Base-by-base conservation (phyloP, 164 flowering plant species). In the Magnolia changhungtana region DNA sequence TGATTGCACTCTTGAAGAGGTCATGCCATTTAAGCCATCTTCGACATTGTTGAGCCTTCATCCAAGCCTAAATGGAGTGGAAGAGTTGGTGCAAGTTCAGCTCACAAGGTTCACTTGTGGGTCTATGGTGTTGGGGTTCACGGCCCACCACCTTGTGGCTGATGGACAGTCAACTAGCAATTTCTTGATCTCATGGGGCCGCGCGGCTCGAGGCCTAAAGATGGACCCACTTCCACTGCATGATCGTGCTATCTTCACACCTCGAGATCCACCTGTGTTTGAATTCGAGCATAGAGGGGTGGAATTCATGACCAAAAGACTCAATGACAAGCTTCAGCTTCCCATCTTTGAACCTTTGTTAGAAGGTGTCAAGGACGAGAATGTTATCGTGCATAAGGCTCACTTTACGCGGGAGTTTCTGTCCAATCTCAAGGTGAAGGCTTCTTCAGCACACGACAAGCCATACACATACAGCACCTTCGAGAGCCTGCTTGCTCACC, bases 21-120 rank as follows among this genome's bases (percentile, higher is more conserved):
- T 8, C 19, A 58, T 59, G 67, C 72, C 72, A 4, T 37, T 67
- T 10, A 68, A 27, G 9, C 79, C 82, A 6, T 58, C 76, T 2
- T 29, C 80, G 0, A n/a, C 73, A 0, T 58, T 79, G 8, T 72
- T 75, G n/a, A 77, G 67, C 75, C 71, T 84, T 31, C 82, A 82
- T 65, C 85, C 83, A n/a, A 68, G 72, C 27, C 23, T 71, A 19
- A 19, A 80, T 18, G 85, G 84, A 1, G 73, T 80, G 45, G 80
- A 67, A 7, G 85, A 81, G 70, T n/a, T 83, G 66, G 74, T 74
- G 10, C 87, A 79, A 64, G 79, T 83, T 55, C 85, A 85, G 66
- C 71, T 85, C 80, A 85, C 85, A 2, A 63, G 84, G 71, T 85
- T 85, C 77, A 37, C 79, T n/a, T 84, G 84, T 67, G 86, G 83